Evolutionary conservation across 208 protist species (phyloP), one percentile per base, ranked within the genome.

Genomic region (Trypanosoma melophagium): DNA sequence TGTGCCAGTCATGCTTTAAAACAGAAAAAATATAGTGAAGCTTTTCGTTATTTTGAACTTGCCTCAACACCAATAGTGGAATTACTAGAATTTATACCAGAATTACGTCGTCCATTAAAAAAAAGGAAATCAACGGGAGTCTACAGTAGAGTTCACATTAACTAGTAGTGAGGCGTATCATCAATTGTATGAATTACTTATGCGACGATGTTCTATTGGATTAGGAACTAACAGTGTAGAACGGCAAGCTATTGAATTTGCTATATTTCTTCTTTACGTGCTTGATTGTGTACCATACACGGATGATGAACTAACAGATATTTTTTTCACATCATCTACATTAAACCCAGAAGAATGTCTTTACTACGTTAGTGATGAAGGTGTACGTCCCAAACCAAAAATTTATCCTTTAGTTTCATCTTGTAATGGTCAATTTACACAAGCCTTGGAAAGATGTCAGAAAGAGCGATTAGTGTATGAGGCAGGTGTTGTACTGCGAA

Each of bases 361-460:
- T 42, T 21, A 25, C 8, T 64, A 67, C 31, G 49, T 64, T 12
- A 49, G 42, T 7, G 55, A 51, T 12, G 44, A 50, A 14, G 59
- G 55, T 16, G 49, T 49, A 22, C 73, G 52, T 40, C 69, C 24
- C 19, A 69, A 51, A 41, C 67, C 50, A 28, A 38, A 38, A 38
- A 42, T 59, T 14, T 16, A 80, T 1, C 67, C 70, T 19, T 31
- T 81, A 3, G 42, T 56, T 45, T 38, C 66, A 8, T 73, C 67
- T 40, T 49, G 56, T 31, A 56, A 49, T 40, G 56, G 52, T 4
- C 24, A 35, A 4, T 55, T 63, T 59, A 22, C 10, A 19, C 42
- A 70, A 35, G 84, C 77, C 38, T 60, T 89, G 35, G 42, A 53
- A 47, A 38, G 55, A 44, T 89, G 84, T 60, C 50, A 69, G 16